Evolutionary conservation across 495 filamentous ascomycete species (phyloP).

Genomic region (Hypoxylon perforatum): DNA sequence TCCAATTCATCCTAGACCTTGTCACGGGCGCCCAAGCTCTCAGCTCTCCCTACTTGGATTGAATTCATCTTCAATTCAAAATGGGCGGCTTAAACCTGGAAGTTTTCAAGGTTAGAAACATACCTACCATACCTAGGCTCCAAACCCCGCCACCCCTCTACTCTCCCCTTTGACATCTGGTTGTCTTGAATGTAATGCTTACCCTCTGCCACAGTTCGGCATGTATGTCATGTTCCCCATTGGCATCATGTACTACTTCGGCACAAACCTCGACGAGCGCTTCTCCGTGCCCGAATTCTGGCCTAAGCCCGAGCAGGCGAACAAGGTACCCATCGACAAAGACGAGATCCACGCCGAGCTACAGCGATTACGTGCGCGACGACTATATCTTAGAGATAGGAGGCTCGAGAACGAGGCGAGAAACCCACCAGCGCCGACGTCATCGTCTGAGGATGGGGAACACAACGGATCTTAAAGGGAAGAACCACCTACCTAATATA

Average conservation of each 20-base stretch:
- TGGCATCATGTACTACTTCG: slow-evolving; percentile 99
- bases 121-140: no score
- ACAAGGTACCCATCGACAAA: slow-evolving; percentile 87
- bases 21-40: slow-evolving; percentile 1
- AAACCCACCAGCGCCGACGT: slow-evolving; percentile 47
- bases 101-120: slow-evolving; percentile 82
- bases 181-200: neutral
- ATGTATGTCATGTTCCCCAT: slow-evolving; percentile 99
- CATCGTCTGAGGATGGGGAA: slow-evolving; percentile 41
- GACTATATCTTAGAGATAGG: slow-evolving; percentile 69
- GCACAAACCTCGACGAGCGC: slow-evolving; percentile 93
- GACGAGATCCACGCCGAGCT: slow-evolving; percentile 88
- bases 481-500: neutral
- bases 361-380: slow-evolving; percentile 71
- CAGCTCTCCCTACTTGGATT: slow-evolving; percentile 18
- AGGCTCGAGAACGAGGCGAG: slow-evolving; percentile 66
- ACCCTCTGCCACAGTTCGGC: slow-evolving; percentile 75
- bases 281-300: slow-evolving; percentile 93
- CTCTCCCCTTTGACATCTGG: neutral
- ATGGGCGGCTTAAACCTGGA: slow-evolving; percentile 93
- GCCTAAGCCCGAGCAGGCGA: slow-evolving; percentile 85
- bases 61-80: slow-evolving; percentile 39
- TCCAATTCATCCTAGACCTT: neutral
- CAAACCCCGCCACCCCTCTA: slow-evolving; percentile 14
- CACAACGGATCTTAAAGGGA: slow-evolving; percentile 6